A percentile compares a stretch with the other conserved stretches of the same genome.
These are phyloP conservation scores for Melocanna baccifera DNA, from an alignment of 176 grass and related monocot genomes.

Conservation along the genomic window DNA sequence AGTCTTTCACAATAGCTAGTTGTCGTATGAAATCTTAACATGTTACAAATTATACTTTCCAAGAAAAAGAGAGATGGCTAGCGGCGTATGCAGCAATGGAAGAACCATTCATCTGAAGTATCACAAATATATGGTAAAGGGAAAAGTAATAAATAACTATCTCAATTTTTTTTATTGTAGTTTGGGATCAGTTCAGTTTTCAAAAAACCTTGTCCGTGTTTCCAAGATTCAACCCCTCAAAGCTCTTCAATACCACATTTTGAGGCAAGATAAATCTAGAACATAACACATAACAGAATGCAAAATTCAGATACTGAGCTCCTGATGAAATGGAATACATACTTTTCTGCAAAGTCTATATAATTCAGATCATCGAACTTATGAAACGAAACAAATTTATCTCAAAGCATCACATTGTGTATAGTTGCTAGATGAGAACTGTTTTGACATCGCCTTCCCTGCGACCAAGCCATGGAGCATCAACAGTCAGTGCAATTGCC, in stretches of 20 bases:
- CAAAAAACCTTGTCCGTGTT: constrained; percentile 66
- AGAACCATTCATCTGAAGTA: no score
- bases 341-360: not conserved
- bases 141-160: no score
- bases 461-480: constrained; percentile 71
- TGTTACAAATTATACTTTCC: constrained; percentile 39
- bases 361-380: not conserved
- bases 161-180: not conserved
- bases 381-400: not conserved
- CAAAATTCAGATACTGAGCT: not conserved
- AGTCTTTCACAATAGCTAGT: not conserved
- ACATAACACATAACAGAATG: not conserved
- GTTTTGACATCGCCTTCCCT: constrained; percentile 95
- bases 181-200: not conserved
- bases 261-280: constrained; percentile 79
- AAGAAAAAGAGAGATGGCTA: no score
- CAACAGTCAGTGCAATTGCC: no score
- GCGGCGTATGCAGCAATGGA: no score
- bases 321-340: not conserved
- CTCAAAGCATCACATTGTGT: not conserved
- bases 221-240: constrained; percentile 66
- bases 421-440: constrained; percentile 29
- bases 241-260: constrained; percentile 69
- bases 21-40: not conserved
- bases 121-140: no score